phyloP scores from a whole-genome alignment of 208 protist species.

The Crithidia expoeki region DNA sequence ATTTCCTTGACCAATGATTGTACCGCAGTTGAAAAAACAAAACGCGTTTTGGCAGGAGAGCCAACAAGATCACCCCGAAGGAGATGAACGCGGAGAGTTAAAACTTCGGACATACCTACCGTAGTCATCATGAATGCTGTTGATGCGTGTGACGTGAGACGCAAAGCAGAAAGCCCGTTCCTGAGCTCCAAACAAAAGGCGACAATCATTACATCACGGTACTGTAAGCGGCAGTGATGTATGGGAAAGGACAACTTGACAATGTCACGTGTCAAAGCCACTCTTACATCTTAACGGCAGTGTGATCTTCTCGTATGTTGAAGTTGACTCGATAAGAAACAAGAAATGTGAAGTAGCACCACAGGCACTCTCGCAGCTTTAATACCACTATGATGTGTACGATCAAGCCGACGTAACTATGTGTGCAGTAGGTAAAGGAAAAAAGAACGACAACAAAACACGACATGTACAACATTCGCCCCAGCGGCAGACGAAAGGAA shows the following conservation, averaged over 20 bases:
- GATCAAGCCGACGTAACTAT: not conserved
- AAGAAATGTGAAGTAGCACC: conserved; percentile 8
- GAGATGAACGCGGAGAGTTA: not conserved
- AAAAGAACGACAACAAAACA: not conserved
- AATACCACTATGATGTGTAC: not conserved
- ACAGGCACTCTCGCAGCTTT: not conserved
- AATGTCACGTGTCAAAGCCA: too few species aligned
- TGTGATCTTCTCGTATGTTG: not conserved
- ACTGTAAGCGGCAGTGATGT: too few species aligned
- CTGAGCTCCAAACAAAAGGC: too few species aligned
- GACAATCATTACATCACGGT: too few species aligned
- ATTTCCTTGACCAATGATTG: too few species aligned
- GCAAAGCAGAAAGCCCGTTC: not conserved
- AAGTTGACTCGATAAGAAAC: not conserved
- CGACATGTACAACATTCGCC: not conserved
- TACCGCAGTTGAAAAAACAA: too few species aligned
- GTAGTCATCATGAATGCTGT: not conserved
- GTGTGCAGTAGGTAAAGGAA: not conserved
- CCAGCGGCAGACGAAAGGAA: not conserved
- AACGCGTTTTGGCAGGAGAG: too few species aligned
- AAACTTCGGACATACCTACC: too few species aligned
- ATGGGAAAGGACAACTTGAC: too few species aligned
- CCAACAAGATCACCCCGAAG: too few species aligned
- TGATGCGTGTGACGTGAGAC: not conserved
- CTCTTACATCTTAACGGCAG: too few species aligned